Evolutionary conservation across 106 monocot genomes (phyloP).

Genomic region (Allium fistulosum): DNA sequence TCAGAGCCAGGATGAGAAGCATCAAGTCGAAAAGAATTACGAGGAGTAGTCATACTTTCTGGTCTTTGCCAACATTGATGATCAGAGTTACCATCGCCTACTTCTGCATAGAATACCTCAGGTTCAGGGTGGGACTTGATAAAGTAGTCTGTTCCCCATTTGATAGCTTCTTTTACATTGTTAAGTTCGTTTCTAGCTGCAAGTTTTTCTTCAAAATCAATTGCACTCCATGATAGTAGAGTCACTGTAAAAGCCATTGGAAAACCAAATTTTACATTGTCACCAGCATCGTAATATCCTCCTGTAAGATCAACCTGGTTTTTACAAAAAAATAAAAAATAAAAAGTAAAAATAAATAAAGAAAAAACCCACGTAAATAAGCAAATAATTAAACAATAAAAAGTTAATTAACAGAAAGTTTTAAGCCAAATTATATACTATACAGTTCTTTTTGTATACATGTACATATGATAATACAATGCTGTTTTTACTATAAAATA

Average conservation of each 20-base stretch:
- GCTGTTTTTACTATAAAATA: too few species aligned
- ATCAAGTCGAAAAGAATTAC: slow-evolving; percentile 30
- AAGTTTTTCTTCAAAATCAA: slow-evolving; percentile 25
- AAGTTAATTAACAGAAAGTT: too few species aligned
- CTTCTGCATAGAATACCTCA: slow-evolving; percentile 39
- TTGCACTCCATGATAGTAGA: slow-evolving; percentile 44
- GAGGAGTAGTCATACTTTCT: slow-evolving; percentile 66
- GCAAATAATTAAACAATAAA: too few species aligned
- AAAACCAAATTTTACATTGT: slow-evolving; percentile 30
- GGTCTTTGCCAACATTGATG: slow-evolving; percentile 70
- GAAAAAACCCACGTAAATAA: too few species aligned
- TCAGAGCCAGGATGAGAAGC: slow-evolving; percentile 35
- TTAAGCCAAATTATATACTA: too few species aligned
- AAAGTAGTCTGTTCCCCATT: slow-evolving; percentile 72
- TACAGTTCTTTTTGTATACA: too few species aligned
- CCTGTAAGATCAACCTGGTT: slow-evolving; percentile 59
- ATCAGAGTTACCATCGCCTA: slow-evolving; percentile 72
- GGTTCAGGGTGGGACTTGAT: slow-evolving; percentile 29
- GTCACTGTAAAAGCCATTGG: slow-evolving; percentile 69
- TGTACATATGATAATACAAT: too few species aligned
- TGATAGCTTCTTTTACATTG: slow-evolving; percentile 37
- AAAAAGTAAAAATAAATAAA: too few species aligned
- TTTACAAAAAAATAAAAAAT: too few species aligned
- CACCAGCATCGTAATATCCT: slow-evolving; percentile 59
- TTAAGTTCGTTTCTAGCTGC: slow-evolving; percentile 25